phyloP scores from a whole-genome alignment of 2,329 filamentous ascomycete species.

The Paradendryphiella salina region DNA sequence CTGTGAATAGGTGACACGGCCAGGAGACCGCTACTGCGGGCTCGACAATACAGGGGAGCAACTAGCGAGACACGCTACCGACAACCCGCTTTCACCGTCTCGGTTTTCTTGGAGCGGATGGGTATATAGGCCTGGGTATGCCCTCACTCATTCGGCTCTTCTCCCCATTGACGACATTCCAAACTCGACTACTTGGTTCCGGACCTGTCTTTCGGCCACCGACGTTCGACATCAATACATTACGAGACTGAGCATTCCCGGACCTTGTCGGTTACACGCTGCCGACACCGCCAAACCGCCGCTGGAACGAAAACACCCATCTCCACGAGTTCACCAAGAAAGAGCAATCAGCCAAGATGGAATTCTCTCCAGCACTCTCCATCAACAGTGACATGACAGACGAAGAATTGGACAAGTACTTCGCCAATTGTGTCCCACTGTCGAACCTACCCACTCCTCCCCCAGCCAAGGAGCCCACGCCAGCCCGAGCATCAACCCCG shows the following conservation, averaged over 20 bases:
- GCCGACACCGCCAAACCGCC: slow-evolving; percentile 10
- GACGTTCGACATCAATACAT: slow-evolving; percentile 8
- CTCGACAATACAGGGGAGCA: slow-evolving; percentile 8
- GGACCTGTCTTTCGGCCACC: not conserved
- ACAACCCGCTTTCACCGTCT: slow-evolving; percentile 37
- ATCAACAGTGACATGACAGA: slow-evolving; percentile 41
- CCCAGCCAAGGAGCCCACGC: slow-evolving; percentile 36
- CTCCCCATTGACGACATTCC: slow-evolving; percentile 22
- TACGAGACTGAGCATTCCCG: slow-evolving; percentile 9
- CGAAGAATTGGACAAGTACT: slow-evolving; percentile 47
- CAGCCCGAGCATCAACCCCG: slow-evolving; percentile 12
- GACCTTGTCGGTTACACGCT: slow-evolving; percentile 4
- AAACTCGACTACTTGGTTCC: slow-evolving; percentile 9
- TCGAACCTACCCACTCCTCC: slow-evolving; percentile 49
- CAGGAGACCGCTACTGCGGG: slow-evolving; percentile 25
- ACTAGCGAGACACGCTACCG: slow-evolving; percentile 26
- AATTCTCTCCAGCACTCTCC: slow-evolving; percentile 35
- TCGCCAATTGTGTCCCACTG: slow-evolving; percentile 46
- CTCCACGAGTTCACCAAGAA: not conserved
- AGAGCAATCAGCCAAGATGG: slow-evolving; percentile 19
- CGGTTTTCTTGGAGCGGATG: slow-evolving; percentile 19
- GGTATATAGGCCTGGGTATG: slow-evolving; percentile 30
- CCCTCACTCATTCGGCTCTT: slow-evolving; percentile 23
- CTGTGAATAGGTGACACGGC: slow-evolving; percentile 24
- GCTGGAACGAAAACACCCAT: slow-evolving; percentile 1